Conservation (phyloP, 148 eudicot genomes). For the Rhododendron simsii region DNA sequence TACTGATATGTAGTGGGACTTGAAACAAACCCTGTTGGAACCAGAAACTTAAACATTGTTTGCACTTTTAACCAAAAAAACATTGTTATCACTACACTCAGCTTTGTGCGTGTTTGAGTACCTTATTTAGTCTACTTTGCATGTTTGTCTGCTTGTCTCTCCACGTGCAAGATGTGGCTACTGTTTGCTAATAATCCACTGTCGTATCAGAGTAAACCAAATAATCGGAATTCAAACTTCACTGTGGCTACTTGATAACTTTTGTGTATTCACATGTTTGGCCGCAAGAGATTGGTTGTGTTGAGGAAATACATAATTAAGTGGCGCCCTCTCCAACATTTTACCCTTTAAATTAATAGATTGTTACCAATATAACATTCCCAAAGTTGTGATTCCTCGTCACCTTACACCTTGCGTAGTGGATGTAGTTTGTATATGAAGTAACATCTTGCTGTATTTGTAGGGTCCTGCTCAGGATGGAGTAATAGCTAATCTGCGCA, state of each 20-base stretch:
- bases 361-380: background rate
- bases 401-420: background rate
- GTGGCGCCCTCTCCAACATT: background rate
- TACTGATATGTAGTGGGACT: background rate
- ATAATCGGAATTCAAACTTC: background rate
- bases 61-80: background rate
- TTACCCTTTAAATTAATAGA: background rate
- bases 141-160: background rate
- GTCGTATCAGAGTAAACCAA: background rate
- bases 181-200: background rate
- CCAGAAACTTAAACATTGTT: background rate
- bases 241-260: background rate
- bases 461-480: slow-evolving; percentile 96
- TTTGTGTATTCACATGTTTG: background rate
- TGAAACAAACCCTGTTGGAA: background rate
- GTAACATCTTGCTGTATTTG: slow-evolving; percentile 14
- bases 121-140: background rate
- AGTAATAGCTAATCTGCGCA: slow-evolving; percentile 77
- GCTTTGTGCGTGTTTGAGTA: background rate
- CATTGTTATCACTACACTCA: background rate
- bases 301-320: background rate
- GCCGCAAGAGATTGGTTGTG: background rate
- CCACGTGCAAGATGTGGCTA: background rate
- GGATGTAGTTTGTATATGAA: background rate
- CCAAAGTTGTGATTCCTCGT: background rate